Percentiles rank a stretch among this genome's conserved stretches.
Conservation (phyloP, 75 land plant genomes). For the Cryptomeria japonica region DNA sequence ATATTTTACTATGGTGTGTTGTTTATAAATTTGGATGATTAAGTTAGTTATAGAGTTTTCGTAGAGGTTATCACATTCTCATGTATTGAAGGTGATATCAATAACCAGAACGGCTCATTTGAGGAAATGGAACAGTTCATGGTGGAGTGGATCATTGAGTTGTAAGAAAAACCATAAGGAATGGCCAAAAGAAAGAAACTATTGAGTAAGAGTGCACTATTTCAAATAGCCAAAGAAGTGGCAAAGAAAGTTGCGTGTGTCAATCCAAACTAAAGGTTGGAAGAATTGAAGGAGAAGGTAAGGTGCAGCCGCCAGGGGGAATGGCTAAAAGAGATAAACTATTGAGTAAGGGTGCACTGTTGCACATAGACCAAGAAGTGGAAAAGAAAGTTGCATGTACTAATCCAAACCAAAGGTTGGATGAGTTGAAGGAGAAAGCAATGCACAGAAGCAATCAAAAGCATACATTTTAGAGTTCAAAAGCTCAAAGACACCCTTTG, state of each 20-base stretch:
- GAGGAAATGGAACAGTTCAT: neutral
- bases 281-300: neutral
- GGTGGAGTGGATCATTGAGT: neutral
- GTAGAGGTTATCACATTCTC: neutral
- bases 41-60: too few relatives aligned
- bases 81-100: neutral
- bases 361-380: neutral
- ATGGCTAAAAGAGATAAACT: neutral
- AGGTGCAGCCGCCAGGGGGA: neutral
- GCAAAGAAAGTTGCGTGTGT: neutral
- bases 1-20: too few relatives aligned
- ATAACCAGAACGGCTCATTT: neutral
- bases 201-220: neutral
- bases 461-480: neutral
- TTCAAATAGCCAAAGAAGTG: neutral
- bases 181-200: neutral
- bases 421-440: neutral
- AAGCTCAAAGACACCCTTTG: neutral
- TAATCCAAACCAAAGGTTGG: neutral
- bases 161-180: neutral
- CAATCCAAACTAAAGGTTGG: neutral
- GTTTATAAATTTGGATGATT: too few relatives aligned
- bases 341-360: neutral
- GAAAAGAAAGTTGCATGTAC: neutral
- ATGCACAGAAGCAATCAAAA: neutral